Conservation (phyloP, 345 rosid genomes). For the Odontarrhena argentea region DNA sequence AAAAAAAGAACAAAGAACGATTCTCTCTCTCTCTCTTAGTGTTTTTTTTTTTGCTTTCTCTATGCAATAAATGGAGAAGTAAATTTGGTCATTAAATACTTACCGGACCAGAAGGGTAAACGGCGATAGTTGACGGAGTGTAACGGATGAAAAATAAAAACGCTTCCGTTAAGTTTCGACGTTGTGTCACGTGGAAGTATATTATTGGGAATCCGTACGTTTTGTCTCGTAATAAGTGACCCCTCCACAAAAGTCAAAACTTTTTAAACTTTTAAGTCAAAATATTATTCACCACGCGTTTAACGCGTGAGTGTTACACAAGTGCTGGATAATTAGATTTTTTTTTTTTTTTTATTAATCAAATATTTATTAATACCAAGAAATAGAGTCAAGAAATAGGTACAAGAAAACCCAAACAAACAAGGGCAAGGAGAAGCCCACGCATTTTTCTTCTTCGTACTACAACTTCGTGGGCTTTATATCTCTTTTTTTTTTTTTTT, state of each 20-base stretch:
- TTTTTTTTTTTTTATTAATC: too few species aligned
- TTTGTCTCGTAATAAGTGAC: constrained; percentile 19
- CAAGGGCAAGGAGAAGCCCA: too few species aligned
- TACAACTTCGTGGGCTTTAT: too few species aligned
- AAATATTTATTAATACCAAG: too few species aligned
- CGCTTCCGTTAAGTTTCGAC: constrained; percentile 28
- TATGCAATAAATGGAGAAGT: constrained; percentile 55
- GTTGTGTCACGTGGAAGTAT: constrained; percentile 41
- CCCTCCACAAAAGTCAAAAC: constrained; percentile 36
- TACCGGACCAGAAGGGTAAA: constrained; percentile 52
- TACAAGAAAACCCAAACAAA: too few species aligned
- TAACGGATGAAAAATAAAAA: constrained; percentile 28
- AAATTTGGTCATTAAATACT: constrained; percentile 46
- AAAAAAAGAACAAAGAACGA: background rate
- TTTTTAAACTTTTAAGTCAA: constrained; percentile 28
- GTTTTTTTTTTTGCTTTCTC: constrained; percentile 9
- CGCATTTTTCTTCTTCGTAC: too few species aligned
- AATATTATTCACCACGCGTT: constrained; percentile 31
- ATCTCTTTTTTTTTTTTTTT: too few species aligned
- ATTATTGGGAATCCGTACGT: constrained; percentile 30
- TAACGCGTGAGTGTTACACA: constrained; percentile 36
- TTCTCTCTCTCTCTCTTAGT: constrained; percentile 31
- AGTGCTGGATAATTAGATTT: constrained; percentile 2
- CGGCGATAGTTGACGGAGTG: constrained; percentile 35
- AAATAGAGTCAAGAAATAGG: too few species aligned